A percentile compares a stretch with the other conserved stretches of the same genome.
phyloP scores from a whole-genome alignment of 768 basidiomycete species.

The Antrodiella citrinella region DNA sequence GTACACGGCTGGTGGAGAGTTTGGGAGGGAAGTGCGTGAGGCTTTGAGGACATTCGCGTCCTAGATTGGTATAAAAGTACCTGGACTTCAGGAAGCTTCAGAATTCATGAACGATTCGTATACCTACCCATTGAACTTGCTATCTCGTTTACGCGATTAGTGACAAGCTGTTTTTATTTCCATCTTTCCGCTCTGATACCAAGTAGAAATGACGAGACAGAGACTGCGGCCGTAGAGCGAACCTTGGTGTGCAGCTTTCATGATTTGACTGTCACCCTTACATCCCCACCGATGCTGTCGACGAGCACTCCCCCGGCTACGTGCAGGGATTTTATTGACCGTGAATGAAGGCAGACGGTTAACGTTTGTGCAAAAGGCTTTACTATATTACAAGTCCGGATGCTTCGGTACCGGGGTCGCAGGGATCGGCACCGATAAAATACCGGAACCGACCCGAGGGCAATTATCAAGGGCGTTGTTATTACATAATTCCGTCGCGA shows the following conservation, averaged over 20 bases:
- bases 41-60: constrained; percentile 43
- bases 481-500: not conserved
- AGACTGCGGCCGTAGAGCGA: not conserved
- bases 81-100: not conserved
- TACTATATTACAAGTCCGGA: too few species aligned
- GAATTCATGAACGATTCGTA: not conserved
- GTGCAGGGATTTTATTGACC: too few species aligned
- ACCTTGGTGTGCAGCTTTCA: too few species aligned
- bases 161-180: not conserved
- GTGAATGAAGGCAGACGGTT: too few species aligned
- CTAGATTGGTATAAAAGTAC: not conserved
- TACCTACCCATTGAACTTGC: not conserved
- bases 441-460: not conserved
- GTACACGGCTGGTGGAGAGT: constrained; percentile 62
- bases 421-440: not conserved
- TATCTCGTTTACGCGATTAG: not conserved
- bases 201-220: not conserved
- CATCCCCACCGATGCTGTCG: too few species aligned
- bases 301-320: too few species aligned
- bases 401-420: not conserved
- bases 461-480: not conserved
- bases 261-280: too few species aligned
- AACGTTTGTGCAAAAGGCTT: too few species aligned
- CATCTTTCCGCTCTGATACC: not conserved
- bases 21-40: constrained; percentile 43